These are phyloP conservation scores for Leptosphaerulina australis DNA, from an alignment of 2,329 filamentous ascomycete species.

Conservation along the genomic window DNA sequence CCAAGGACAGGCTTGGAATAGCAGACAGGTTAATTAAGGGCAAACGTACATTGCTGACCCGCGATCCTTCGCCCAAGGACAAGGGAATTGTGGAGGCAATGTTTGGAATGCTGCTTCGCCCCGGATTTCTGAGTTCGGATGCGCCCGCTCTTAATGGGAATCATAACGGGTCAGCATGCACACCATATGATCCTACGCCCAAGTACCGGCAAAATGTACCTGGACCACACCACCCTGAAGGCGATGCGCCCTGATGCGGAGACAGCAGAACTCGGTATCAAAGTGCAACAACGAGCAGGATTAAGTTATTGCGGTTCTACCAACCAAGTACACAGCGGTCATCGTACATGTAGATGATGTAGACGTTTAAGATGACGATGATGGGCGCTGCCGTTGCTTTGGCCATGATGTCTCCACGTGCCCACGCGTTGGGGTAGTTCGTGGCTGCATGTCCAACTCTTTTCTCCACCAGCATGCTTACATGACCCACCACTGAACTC, in stretches of 20 bases:
- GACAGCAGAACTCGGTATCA: not conserved
- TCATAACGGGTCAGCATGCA: constrained; percentile 3
- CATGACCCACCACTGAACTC: constrained; percentile 5
- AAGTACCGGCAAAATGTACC: not conserved
- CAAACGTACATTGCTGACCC: not conserved
- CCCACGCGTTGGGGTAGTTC: not conserved
- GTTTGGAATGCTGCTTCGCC: constrained; percentile 3
- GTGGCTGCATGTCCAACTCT: not conserved
- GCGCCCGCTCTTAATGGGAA: constrained; percentile 2
- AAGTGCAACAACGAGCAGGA: not conserved
- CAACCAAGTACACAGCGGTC: not conserved
- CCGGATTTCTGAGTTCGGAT: not conserved
- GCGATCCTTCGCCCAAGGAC: not conserved
- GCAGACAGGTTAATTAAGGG: constrained; percentile 5
- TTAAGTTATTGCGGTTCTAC: not conserved
- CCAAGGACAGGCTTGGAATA: constrained; percentile 1
- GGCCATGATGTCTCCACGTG: not conserved
- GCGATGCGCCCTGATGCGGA: not conserved
- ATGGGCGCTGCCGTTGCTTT: not conserved
- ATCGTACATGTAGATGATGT: not conserved
- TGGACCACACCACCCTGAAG: not conserved
- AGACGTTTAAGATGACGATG: not conserved
- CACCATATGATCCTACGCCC: constrained; percentile 5
- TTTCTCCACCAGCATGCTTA: constrained; percentile 3
- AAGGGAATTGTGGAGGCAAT: constrained; percentile 6